Evolutionary conservation across 305 asterid species (phyloP).

Genomic region (Fraxinus paxiana): DNA sequence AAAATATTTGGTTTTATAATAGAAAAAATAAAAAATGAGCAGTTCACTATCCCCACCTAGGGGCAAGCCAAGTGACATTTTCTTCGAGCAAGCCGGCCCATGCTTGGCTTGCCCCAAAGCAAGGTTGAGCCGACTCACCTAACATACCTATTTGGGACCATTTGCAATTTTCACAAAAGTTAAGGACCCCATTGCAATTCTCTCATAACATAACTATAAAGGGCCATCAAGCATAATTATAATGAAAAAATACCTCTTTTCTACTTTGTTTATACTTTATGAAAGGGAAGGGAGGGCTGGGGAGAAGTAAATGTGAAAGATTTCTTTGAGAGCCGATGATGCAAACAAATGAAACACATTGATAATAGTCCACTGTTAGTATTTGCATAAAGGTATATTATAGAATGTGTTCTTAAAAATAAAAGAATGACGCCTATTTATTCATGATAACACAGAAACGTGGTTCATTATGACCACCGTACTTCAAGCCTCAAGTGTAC

Average conservation of each 20-base stretch:
- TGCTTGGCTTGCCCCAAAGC: background rate
- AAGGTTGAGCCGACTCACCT: background rate
- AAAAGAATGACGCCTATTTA: background rate
- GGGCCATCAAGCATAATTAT: background rate
- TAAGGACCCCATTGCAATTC: background rate
- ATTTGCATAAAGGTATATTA: background rate
- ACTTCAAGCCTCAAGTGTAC: background rate
- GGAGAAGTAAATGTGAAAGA: background rate
- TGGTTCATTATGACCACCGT: background rate
- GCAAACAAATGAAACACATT: background rate
- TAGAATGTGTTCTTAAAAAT: background rate
- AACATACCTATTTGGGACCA: background rate
- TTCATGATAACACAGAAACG: background rate
- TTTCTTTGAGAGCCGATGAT: background rate
- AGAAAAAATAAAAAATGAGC: background rate
- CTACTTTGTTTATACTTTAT: background rate
- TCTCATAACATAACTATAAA: background rate
- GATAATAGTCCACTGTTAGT: background rate
- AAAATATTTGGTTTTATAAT: background rate
- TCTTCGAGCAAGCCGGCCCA: too few relatives aligned
- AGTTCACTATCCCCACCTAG: background rate
- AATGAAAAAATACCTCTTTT: background rate
- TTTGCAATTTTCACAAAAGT: background rate
- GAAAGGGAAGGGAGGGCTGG: background rate
- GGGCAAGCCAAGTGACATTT: background rate